Percentiles rank a stretch among this genome's conserved stretches.
phyloP scores from a whole-genome alignment of 164 flowering plant species.

The Vitis rupestris region DNA sequence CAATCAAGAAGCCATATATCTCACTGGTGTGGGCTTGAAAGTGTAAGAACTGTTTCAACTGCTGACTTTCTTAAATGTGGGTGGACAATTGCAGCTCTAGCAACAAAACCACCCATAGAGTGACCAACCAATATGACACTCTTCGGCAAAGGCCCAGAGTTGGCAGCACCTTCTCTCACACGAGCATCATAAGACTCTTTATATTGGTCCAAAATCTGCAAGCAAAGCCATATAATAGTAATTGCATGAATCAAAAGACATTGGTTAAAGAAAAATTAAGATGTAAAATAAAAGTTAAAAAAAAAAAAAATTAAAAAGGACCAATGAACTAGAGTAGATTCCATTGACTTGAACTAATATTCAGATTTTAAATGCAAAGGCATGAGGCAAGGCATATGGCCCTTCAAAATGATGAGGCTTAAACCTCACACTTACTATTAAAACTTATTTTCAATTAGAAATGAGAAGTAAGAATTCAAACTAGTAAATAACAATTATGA shows the following conservation, averaged over 20 bases:
- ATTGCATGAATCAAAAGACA: background rate
- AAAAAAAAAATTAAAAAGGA: background rate
- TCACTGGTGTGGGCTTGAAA: slow-evolving; percentile 96
- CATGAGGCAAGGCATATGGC: no score
- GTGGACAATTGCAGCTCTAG: slow-evolving; percentile 89
- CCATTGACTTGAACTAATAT: no score
- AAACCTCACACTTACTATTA: no score
- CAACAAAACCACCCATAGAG: slow-evolving; percentile 99
- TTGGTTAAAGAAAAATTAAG: background rate
- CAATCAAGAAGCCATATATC: slow-evolving; percentile 15
- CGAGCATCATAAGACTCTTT: slow-evolving; percentile 73
- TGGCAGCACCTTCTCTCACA: slow-evolving; percentile 66
- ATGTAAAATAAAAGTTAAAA: background rate
- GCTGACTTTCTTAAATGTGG: slow-evolving; percentile 78
- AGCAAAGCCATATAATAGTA: slow-evolving; percentile 8
- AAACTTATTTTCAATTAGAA: no score
- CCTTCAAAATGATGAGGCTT: no score
- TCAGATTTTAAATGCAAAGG: no score
- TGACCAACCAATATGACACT: slow-evolving; percentile 98
- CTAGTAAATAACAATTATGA: no score
- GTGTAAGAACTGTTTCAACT: slow-evolving; percentile 89
- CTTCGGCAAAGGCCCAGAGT: slow-evolving; percentile 57
- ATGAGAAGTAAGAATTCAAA: no score
- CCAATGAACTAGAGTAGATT: background rate
- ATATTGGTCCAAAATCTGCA: slow-evolving; percentile 88